A percentile compares a stretch with the other conserved stretches of the same genome.
Conservation (phyloP, 495 filamentous ascomycete species). For the Neurospora sp. region DNA sequence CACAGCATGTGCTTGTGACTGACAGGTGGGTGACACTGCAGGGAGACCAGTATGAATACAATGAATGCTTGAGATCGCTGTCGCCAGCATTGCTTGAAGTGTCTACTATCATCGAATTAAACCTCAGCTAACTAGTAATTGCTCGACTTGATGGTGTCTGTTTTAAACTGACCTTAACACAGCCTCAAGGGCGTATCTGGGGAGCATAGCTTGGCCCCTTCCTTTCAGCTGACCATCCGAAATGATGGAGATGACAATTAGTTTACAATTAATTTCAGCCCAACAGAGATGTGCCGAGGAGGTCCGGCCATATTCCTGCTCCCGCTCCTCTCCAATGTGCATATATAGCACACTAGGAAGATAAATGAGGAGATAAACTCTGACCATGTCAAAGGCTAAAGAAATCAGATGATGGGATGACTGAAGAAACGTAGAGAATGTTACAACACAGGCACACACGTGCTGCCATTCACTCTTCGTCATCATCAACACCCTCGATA, state of each 20-base stretch:
- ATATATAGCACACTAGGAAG: background rate
- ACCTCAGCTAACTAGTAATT: background rate
- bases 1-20: background rate
- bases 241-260: background rate
- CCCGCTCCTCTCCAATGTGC: background rate
- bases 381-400: background rate
- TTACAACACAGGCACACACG: background rate
- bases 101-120: background rate
- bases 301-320: background rate
- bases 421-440: background rate
- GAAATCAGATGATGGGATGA: no score
- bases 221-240: background rate
- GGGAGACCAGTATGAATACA: background rate
- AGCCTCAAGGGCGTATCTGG: background rate
- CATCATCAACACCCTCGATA: constrained; percentile 35
- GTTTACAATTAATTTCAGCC: background rate
- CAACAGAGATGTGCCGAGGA: background rate
- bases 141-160: background rate
- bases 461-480: background rate
- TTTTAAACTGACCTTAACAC: background rate
- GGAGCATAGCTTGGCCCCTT: background rate
- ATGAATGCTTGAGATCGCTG: background rate
- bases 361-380: background rate
- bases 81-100: background rate
- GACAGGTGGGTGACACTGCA: background rate